Evolutionary conservation across 768 basidiomycete species (phyloP).

Genomic region (Cystobasidiopsis lactophilus): DNA sequence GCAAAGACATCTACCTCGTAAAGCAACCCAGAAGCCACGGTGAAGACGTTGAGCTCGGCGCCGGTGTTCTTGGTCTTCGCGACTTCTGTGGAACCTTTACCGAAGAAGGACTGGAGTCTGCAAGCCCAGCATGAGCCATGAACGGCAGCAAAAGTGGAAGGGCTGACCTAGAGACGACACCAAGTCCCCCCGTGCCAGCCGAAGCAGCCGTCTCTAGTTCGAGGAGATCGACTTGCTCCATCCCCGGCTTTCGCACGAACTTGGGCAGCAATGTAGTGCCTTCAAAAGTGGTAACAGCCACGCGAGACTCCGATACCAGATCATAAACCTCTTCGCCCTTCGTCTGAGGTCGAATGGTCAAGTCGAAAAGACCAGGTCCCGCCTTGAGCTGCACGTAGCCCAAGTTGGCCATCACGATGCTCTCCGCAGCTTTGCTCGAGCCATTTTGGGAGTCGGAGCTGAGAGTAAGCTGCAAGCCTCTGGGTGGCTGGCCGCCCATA

Average conservation of each 20-base stretch:
- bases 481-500: constrained; percentile 42
- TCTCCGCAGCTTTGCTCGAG: constrained; percentile 23
- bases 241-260: constrained; percentile 44
- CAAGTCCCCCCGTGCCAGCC: background rate
- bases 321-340: constrained; percentile 50
- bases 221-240: constrained; percentile 64
- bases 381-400: constrained; percentile 94
- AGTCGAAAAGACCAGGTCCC: constrained; percentile 61
- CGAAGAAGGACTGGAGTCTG: constrained; percentile 6
- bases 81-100: constrained; percentile 14
- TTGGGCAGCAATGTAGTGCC: constrained; percentile 74
- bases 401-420: constrained; percentile 76
- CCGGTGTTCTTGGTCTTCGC: constrained; percentile 26
- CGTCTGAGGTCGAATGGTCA: constrained; percentile 61
- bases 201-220: constrained; percentile 21
- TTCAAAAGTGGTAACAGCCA: constrained; percentile 72
- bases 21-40: constrained; percentile 83
- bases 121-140: background rate
- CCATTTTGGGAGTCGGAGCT: constrained; percentile 23
- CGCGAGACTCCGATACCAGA: constrained; percentile 37
- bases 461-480: constrained; percentile 78
- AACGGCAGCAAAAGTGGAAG: background rate
- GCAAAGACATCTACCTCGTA: constrained; percentile 48
- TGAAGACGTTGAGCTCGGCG: constrained; percentile 96
- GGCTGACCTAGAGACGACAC: background rate